A percentile compares a stretch with the other conserved stretches of the same genome.
phyloP scores from a whole-genome alignment of 2,329 filamentous ascomycete genomes.

The Ophiostoma sp. region DNA sequence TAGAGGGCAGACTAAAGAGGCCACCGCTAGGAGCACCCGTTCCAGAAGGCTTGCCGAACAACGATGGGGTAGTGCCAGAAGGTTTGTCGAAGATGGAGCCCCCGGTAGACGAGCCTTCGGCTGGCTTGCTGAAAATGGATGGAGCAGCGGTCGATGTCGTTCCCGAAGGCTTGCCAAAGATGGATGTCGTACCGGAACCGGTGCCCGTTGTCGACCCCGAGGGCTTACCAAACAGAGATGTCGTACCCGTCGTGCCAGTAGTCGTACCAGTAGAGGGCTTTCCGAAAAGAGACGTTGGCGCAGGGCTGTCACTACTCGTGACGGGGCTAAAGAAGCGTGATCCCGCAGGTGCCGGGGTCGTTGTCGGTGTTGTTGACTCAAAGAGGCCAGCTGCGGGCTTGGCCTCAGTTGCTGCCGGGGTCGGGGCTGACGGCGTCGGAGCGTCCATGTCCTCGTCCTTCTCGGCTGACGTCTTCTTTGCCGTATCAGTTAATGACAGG shows the following conservation, averaged over 20 bases:
- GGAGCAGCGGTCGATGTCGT: background rate
- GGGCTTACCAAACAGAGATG: conserved; percentile 21
- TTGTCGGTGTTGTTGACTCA: conserved; percentile 33
- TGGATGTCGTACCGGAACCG: background rate
- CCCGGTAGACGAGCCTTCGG: background rate
- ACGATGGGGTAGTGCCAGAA: background rate
- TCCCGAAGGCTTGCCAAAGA: conserved; percentile 21
- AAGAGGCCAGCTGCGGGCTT: conserved; percentile 30
- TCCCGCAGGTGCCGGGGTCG: conserved; percentile 31
- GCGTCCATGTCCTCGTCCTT: conserved; percentile 58
- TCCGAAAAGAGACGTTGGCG: conserved; percentile 26
- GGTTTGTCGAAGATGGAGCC: conserved; percentile 19
- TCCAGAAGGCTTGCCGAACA: conserved; percentile 31
- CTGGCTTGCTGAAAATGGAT: conserved; percentile 19
- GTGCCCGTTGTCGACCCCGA: background rate
- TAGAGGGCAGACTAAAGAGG: conserved; percentile 28
- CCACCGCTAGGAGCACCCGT: conserved; percentile 6
- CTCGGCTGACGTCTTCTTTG: conserved; percentile 27
- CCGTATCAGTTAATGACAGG: conserved; percentile 49
- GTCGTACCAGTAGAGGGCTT: conserved; percentile 6
- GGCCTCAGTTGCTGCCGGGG: conserved; percentile 26
- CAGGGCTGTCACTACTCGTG: conserved; percentile 10
- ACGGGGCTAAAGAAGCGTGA: conserved; percentile 32
- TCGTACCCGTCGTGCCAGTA: background rate
- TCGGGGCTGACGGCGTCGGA: conserved; percentile 34